Evolutionary conservation across 805 yeast genomes (phyloP).

Genomic region (Metschnikowia cubensis): DNA sequence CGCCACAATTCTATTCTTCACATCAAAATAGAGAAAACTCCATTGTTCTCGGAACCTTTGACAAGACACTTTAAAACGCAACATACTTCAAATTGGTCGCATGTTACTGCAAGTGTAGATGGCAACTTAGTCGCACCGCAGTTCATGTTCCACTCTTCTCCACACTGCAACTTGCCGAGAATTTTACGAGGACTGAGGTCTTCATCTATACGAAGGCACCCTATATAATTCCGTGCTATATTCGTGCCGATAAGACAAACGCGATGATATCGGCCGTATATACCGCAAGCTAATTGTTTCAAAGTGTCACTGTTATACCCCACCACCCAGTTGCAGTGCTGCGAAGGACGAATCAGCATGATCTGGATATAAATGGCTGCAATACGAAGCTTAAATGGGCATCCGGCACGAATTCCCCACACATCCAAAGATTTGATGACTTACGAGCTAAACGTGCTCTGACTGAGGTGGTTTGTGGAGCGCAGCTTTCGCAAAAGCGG

Average conservation of each 20-base stretch:
- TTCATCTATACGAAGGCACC: background rate
- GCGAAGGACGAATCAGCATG: background rate
- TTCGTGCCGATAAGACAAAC: background rate
- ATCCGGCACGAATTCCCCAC: no score
- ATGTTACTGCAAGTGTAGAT: background rate
- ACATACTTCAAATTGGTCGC: background rate
- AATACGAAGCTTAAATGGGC: background rate
- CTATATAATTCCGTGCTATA: no score
- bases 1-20: background rate
- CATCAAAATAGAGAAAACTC: background rate
- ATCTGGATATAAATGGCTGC: background rate
- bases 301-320: background rate
- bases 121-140: background rate
- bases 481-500: no score
- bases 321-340: background rate
- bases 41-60: background rate
- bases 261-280: background rate
- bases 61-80: no score
- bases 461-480: no score
- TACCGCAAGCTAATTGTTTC: background rate
- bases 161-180: background rate
- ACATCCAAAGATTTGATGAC: no score
- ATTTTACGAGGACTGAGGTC: background rate
- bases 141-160: background rate
- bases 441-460: background rate